Base-by-base conservation (phyloP, 2,329 filamentous ascomycete species). In the Fragosphaeria purpurea region DNA sequence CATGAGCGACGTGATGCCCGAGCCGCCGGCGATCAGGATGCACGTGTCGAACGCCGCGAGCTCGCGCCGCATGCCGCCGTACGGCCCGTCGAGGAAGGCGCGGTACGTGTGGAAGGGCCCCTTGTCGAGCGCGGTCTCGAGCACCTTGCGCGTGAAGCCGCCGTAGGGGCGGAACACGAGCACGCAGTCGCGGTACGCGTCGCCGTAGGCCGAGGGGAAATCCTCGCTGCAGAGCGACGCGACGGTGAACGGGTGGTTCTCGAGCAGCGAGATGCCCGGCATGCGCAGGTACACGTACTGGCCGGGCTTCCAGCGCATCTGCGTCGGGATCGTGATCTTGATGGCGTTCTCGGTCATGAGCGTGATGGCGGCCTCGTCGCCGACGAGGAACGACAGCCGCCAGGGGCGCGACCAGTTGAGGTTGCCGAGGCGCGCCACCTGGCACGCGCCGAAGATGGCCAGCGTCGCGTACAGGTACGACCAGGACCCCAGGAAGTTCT, bases 201-300 rank as follows among this genome's bases (percentile, higher is more conserved):
- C 85, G 33, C 90, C 90, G 60, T 95, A 95, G 52, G 88, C 85
- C 0, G 90, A 95, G 1, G 89, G 88, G 55, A 96, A 95, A 62
- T 95, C 89, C 43, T 94, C 86, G 62, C 87, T 94, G 67, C 89
- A 96, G 7, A 95, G 75, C 1, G 89, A 96, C 2, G 91, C 83
- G 50, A 97, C 90, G 0, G 93, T 97, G 63, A 97, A 97, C 0
- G 91, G 91, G 60, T 97, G 93, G 59, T 95, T 96, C 58, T 95
- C 88, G 52, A 96, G 82, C 2, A 94, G 66, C 0, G 89, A 90
- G 58, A 97, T 89, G 1, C 88, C 88, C 0, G 91, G 91, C 84
- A 97, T 95, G 48, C 91, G 82, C 22, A 97, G 75, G 63, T 96
- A 97, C 13, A 96, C 86, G 59, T 94, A 96, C 66, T 97, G 93